Evolutionary conservation across 352 stramenopile genomes (phyloP).

Genomic region (Pythium apleroticum): DNA sequence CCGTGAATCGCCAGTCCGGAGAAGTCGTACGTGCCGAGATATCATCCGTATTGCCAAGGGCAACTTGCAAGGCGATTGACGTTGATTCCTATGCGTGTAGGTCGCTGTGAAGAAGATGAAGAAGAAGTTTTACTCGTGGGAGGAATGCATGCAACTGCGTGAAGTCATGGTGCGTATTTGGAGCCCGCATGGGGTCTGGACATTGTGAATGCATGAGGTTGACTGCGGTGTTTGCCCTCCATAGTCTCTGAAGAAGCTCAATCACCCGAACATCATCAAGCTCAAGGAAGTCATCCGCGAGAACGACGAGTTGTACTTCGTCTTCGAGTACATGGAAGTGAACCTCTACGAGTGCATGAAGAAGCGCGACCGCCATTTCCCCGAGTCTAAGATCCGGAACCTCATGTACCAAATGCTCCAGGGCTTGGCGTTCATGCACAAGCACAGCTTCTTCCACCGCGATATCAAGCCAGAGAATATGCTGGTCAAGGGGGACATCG

Average conservation of each 20-base stretch:
- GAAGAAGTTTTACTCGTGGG: constrained; percentile 96
- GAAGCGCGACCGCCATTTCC: constrained; percentile 86
- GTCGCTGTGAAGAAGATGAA: constrained; percentile 98
- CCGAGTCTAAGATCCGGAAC: constrained; percentile 95
- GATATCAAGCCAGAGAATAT: constrained; percentile 99
- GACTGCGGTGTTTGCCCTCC: neutral
- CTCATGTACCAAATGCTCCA: constrained; percentile 98
- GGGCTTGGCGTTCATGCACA: constrained; percentile 97
- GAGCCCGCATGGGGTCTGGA: neutral
- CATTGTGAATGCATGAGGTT: neutral
- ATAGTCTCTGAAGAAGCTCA: constrained; percentile 93
- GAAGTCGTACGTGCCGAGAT: constrained; percentile 78
- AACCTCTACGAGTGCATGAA: constrained; percentile 98
- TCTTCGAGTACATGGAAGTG: constrained; percentile 99
- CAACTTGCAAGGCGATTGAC: neutral
- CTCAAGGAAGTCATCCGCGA: constrained; percentile 98
- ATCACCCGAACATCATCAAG: constrained; percentile 98
- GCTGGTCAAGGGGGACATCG: constrained; percentile 92
- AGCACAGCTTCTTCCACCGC: constrained; percentile 97
- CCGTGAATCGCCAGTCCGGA: constrained; percentile 91
- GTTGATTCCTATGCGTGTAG: constrained; percentile 28
- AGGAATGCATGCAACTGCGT: constrained; percentile 96
- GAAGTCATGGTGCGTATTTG: constrained; percentile 92
- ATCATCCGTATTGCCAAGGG: neutral
- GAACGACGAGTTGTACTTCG: constrained; percentile 97